Evolutionary conservation across 192 early-diverging fungal species (phyloP).

Genomic region (Geranomyces michiganensis): DNA sequence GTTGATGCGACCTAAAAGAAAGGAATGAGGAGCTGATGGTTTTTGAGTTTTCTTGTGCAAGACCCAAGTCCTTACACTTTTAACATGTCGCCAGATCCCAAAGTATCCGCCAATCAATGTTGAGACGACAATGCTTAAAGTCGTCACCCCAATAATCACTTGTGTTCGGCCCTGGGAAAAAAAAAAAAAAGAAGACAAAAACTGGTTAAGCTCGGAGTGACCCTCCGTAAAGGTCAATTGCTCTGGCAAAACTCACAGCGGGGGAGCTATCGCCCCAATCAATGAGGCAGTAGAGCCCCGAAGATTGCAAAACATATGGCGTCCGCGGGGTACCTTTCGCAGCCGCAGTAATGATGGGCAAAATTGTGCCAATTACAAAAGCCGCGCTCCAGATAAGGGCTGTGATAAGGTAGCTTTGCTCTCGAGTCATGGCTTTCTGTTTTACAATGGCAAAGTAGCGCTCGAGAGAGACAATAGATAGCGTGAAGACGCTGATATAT

Average conservation of each 20-base stretch:
- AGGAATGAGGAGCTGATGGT: too few species aligned
- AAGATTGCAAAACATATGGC: neutral
- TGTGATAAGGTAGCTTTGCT: neutral
- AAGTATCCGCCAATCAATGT: neutral
- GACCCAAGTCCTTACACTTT: neutral
- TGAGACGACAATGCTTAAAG: neutral
- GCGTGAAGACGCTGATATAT: conserved; percentile 10
- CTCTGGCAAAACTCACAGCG: neutral
- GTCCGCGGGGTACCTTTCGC: neutral
- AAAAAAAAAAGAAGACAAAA: too few species aligned
- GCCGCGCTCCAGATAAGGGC: neutral
- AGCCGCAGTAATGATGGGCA: neutral
- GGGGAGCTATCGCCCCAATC: neutral
- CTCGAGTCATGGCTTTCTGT: neutral
- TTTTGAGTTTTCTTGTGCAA: neutral
- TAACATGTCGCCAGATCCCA: conserved; percentile 3
- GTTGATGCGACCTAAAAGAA: too few species aligned
- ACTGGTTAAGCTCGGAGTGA: too few species aligned
- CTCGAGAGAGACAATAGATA: neutral
- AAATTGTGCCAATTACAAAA: neutral
- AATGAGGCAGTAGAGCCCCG: neutral
- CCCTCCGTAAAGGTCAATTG: too few species aligned
- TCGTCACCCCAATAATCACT: neutral
- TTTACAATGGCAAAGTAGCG: conserved; percentile 12
- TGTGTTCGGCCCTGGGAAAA: neutral